Evolutionary conservation across 768 basidiomycete genomes (phyloP).

Genomic region (Hygrophoropsis aurantiaca): DNA sequence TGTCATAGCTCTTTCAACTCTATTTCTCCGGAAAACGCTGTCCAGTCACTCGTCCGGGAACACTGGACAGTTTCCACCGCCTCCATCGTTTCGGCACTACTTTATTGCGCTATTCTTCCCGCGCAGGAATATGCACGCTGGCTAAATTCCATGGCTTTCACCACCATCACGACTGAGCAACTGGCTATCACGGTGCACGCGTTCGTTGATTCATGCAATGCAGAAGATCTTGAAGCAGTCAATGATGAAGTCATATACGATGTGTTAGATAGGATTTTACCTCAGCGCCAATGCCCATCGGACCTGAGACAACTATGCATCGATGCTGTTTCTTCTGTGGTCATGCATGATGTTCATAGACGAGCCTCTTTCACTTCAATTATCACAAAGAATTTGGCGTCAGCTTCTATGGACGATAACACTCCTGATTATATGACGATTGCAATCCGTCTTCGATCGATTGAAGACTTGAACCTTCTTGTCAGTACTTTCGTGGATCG

Average conservation of each 20-base stretch:
- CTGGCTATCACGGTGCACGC: constrained; percentile 43
- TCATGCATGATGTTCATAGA: constrained; percentile 22
- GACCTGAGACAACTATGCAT: not conserved
- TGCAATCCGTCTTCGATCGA: constrained; percentile 25
- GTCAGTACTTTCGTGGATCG: constrained; percentile 39
- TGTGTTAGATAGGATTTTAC: constrained; percentile 27
- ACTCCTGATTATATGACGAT: constrained; percentile 31
- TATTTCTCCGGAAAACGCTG: constrained; percentile 24
- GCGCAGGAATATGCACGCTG: constrained; percentile 34
- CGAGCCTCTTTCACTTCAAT: constrained; percentile 15
- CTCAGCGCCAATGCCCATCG: not conserved
- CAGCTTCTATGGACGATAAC: constrained; percentile 22
- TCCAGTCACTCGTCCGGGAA: constrained; percentile 39
- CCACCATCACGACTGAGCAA: constrained; percentile 17
- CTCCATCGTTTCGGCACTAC: constrained; percentile 40
- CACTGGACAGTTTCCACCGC: constrained; percentile 45
- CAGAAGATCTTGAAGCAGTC: constrained; percentile 7
- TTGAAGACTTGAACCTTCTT: constrained; percentile 22
- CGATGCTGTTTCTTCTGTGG: constrained; percentile 30
- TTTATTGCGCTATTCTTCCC: constrained; percentile 40
- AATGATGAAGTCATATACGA: constrained; percentile 28
- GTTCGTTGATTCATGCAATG: constrained; percentile 42
- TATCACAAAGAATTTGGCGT: constrained; percentile 28
- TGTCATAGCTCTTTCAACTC: constrained; percentile 3
- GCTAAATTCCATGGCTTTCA: constrained; percentile 34